phyloP scores from a whole-genome alignment of 2,329 filamentous ascomycete species.

The Gaeumannomyces tritici region DNA sequence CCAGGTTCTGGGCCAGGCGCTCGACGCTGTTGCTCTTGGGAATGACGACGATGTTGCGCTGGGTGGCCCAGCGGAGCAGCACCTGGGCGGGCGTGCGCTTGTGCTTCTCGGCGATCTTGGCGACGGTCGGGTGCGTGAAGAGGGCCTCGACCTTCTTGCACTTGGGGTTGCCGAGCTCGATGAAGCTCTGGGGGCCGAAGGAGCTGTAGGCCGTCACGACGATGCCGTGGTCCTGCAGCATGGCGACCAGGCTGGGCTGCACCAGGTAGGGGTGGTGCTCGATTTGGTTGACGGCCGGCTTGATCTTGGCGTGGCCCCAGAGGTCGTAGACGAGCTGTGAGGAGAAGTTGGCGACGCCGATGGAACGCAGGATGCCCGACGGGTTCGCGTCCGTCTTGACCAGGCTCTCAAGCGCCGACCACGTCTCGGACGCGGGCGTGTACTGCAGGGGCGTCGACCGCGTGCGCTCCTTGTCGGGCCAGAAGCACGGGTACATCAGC shows the following conservation, averaged over 20 bases:
- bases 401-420: constrained; percentile 46
- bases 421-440: constrained; percentile 38
- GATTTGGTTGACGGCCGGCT: constrained; percentile 49
- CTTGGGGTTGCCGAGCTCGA: constrained; percentile 57
- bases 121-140: constrained; percentile 38
- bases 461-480: constrained; percentile 30
- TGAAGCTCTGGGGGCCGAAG: constrained; percentile 55
- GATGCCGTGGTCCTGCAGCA: constrained; percentile 47
- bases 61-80: constrained; percentile 77
- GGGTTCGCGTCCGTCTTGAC: constrained; percentile 28
- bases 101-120: constrained; percentile 56
- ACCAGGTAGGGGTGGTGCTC: constrained; percentile 62
- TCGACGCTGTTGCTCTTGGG: constrained; percentile 51
- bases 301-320: constrained; percentile 29
- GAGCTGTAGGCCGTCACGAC: constrained; percentile 56
- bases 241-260: constrained; percentile 44
- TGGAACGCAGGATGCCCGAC: constrained; percentile 41
- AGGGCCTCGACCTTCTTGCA: constrained; percentile 35
- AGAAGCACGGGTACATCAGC: constrained; percentile 28
- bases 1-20: constrained; percentile 43
- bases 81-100: constrained; percentile 69
- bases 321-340: constrained; percentile 50
- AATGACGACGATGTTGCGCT: constrained; percentile 71
- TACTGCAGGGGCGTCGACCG: constrained; percentile 31
- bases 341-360: constrained; percentile 54